phyloP scores from a whole-genome alignment of 768 basidiomycete species.

The Artomyces pyxidatus region DNA sequence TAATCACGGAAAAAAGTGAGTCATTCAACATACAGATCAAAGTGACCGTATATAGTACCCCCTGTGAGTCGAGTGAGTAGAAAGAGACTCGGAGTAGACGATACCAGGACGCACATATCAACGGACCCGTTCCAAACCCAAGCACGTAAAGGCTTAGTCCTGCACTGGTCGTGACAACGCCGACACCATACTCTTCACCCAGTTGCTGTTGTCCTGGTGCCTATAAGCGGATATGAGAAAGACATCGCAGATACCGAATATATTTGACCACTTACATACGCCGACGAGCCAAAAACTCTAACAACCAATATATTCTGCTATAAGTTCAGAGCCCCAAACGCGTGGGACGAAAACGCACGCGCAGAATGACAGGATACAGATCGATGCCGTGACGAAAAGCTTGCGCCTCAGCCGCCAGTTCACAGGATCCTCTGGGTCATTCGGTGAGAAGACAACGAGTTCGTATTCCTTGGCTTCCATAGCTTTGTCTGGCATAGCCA shows the following conservation, averaged over 20 bases:
- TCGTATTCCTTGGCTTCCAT: background rate
- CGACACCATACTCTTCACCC: conserved; percentile 11
- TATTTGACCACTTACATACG: conserved; percentile 12
- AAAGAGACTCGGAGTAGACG: background rate
- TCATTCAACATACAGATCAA: no score
- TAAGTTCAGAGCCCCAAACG: no score
- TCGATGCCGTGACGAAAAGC: background rate
- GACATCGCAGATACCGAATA: background rate
- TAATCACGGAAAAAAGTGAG: no score
- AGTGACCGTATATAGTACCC: background rate
- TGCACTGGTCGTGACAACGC: conserved; percentile 12
- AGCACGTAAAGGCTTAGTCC: conserved; percentile 19
- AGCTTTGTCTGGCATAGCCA: background rate
- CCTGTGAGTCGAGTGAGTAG: background rate
- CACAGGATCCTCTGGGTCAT: conserved; percentile 15
- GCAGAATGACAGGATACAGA: conserved; percentile 10
- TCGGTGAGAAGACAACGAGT: conserved; percentile 7
- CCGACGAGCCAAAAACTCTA: conserved; percentile 14
- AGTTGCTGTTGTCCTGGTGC: conserved; percentile 17
- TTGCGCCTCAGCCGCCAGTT: conserved; percentile 16
- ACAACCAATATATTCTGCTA: no score
- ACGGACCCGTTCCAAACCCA: conserved; percentile 16
- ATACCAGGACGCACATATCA: conserved; percentile 11
- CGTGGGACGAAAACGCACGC: conserved; percentile 5
- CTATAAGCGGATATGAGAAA: background rate